Evolutionary conservation across 1,284 basidiomycete species (phyloP).

Genomic region (Cryptococcus maquisensis): DNA sequence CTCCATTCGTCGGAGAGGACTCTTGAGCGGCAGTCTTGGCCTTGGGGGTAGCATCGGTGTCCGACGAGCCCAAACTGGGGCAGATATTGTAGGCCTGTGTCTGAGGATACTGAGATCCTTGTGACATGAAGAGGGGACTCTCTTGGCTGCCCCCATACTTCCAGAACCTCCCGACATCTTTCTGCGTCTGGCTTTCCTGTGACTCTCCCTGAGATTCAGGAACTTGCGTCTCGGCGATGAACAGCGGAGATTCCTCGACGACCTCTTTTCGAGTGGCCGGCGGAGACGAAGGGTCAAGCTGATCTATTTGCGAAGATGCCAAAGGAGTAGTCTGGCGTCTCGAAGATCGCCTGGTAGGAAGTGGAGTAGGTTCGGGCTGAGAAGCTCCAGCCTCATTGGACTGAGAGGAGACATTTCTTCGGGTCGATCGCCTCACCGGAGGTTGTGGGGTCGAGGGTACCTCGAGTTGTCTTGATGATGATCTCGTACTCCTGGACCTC

Average conservation of each 20-base stretch:
- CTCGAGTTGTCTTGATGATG: constrained; percentile 1
- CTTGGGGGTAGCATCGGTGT: constrained; percentile 8
- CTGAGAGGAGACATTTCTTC: constrained; percentile 5
- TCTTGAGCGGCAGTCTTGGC: not conserved
- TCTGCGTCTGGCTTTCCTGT: not conserved
- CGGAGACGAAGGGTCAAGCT: constrained; percentile 5
- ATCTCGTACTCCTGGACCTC: not conserved
- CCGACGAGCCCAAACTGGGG: constrained; percentile 16
- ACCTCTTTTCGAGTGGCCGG: not conserved
- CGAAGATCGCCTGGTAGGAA: not conserved
- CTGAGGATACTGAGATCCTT: constrained; percentile 21
- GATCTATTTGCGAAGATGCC: constrained; percentile 1
- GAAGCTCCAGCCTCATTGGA: not conserved
- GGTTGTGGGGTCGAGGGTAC: constrained; percentile 1
- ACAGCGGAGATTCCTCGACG: not conserved
- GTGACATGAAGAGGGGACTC: constrained; percentile 29
- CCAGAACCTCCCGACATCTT: not conserved
- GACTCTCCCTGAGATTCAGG: too few species aligned
- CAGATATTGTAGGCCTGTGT: constrained; percentile 28
- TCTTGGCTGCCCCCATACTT: not conserved
- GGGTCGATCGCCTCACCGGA: constrained; percentile 2
- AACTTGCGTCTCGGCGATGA: constrained; percentile 11
- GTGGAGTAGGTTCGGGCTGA: not conserved
- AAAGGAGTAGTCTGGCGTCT: constrained; percentile 2
- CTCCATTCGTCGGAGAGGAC: not conserved